These are phyloP conservation scores for Colletotrichum trifolii DNA, from an alignment of 2,329 filamentous ascomycete genomes.

Conservation along the genomic window DNA sequence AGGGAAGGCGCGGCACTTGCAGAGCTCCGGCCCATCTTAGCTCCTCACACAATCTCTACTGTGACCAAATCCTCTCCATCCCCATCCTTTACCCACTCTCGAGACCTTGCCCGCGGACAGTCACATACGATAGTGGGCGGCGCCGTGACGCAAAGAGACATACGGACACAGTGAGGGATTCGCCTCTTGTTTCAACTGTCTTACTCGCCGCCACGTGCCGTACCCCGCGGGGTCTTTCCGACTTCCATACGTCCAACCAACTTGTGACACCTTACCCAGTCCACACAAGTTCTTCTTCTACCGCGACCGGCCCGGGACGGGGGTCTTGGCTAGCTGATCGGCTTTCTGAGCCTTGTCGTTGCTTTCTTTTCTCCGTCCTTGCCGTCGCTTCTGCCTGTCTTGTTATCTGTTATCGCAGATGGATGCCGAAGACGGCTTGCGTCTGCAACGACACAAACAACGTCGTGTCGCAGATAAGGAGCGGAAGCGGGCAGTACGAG, in stretches of 20 bases:
- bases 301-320: conserved; percentile 31
- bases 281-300: not conserved
- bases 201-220: not conserved
- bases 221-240: not conserved
- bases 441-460: conserved; percentile 38
- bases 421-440: conserved; percentile 34
- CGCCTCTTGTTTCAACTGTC: no score
- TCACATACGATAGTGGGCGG: not conserved
- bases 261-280: not conserved
- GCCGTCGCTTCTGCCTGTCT: conserved; percentile 1
- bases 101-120: conserved; percentile 15
- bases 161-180: no score
- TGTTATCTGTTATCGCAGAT: conserved; percentile 23
- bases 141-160: no score
- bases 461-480: conserved; percentile 42
- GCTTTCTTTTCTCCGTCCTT: conserved; percentile 10
- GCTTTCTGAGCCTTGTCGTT: conserved; percentile 15
- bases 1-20: conserved; percentile 21
- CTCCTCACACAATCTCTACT: conserved; percentile 21
- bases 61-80: conserved; percentile 6
- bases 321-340: conserved; percentile 24
- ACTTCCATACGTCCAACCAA: not conserved
- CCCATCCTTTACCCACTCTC: conserved; percentile 24
- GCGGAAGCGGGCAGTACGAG: conserved; percentile 43
- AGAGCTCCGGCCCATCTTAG: conserved; percentile 25